Base-by-base conservation (phyloP, 768 basidiomycete genomes). In the Lactifluus subvellereus region DNA sequence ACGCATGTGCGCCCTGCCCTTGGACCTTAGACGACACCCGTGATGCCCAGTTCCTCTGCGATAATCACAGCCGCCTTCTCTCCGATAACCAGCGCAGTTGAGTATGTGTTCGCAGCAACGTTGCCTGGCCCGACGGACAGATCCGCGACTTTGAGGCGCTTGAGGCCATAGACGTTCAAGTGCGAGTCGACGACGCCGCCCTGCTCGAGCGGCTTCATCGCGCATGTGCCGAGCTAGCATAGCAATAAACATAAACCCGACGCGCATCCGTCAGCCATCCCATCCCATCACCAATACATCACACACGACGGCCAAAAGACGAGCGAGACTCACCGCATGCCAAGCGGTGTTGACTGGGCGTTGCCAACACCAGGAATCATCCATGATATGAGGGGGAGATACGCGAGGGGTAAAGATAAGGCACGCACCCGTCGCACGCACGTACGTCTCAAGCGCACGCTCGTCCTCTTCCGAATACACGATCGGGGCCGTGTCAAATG, bases 31-130 rank as follows among this genome's bases (percentile, higher is more conserved):
- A 81, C 45, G 32, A 62, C 81, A 14, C 79, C 79, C 18, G 56
- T 55, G 40, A 77, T 73, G 1, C 75, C 75, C 14, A 80, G 64
- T 32, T 86, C 86, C 59, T 84, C 76, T 2, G 80, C 81, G 51
- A 87, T 84, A 42, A 87, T 78, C 7, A 78, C 66, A 0, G 84
- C 83, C 0, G 84, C 84, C 71, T 86, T 87, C 72, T 87, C 85
- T 4, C 84, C 85, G 45, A 87, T 68, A 33, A 74, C 71, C 33
- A 79, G 56, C 8, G 78, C 76, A 7, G 77, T 77, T 0, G 76
- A 77, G 59, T 77, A 79, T 0, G 79, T 80, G 58, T 79, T 80
- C 74, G 76, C 68, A 42, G 66, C 69, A 54, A 80, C 72, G 54
- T 79, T 79, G 9, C 69, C 62, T 1, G 79, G 77, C 11, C 69